phyloP scores from a whole-genome alignment of 306 rosid genomes.

The Castanopsis chinensis region DNA sequence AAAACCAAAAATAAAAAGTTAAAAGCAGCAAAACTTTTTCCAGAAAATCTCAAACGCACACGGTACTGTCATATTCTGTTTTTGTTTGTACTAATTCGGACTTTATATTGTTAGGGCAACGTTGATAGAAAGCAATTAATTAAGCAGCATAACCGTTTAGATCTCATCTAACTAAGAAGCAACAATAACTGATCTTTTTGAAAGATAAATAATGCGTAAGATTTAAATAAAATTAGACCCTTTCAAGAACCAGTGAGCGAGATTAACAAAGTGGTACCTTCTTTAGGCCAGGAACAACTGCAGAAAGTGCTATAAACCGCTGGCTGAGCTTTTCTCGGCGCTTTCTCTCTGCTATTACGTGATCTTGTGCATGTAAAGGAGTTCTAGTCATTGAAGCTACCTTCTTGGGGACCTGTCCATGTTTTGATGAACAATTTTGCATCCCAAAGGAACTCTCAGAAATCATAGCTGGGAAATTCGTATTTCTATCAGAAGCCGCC shows the following conservation, averaged over 20 bases:
- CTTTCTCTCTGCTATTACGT: constrained; percentile 53
- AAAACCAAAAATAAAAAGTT: no score
- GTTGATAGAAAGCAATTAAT: not conserved
- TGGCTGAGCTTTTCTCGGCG: constrained; percentile 53
- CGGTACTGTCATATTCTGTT: not conserved
- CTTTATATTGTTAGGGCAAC: not conserved
- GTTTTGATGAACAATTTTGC: constrained; percentile 13
- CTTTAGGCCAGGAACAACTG: constrained; percentile 50
- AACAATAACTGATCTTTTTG: not conserved
- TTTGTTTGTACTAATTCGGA: not conserved
- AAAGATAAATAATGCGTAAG: not conserved
- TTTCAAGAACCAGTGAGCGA: not conserved
- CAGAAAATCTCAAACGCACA: not conserved
- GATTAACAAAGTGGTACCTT: constrained; percentile 40
- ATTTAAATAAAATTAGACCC: not conserved
- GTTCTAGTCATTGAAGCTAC: constrained; percentile 16
- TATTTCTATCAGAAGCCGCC: constrained; percentile 18
- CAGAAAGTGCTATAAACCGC: constrained; percentile 44
- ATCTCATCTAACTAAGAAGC: not conserved
- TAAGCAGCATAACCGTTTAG: not conserved
- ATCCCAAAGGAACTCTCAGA: constrained; percentile 27
- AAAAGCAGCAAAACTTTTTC: no score
- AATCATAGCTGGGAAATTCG: constrained; percentile 12
- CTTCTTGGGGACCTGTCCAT: constrained; percentile 22
- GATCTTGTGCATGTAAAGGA: constrained; percentile 38